Conservation (phyloP, 805 yeast species). For the Metschnikowia anglica region DNA sequence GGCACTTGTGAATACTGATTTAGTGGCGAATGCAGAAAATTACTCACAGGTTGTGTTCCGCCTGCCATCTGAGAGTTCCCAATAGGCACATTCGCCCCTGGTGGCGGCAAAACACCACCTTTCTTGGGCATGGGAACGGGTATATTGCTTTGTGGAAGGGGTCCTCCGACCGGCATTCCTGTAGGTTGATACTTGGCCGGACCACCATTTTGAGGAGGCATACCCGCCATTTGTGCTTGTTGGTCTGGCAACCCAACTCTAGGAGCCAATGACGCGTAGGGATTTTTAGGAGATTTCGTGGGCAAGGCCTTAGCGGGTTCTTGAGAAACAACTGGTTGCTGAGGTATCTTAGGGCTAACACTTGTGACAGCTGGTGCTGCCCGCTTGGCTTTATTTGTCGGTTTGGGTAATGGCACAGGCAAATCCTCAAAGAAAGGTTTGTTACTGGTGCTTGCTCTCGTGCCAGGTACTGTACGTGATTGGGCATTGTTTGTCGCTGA, state of each 20-base stretch:
- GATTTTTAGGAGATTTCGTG: slow-evolving; percentile 27
- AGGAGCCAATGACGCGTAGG: slow-evolving; percentile 28
- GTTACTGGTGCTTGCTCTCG: slow-evolving; percentile 5
- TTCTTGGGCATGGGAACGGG: slow-evolving; percentile 6
- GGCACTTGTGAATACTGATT: not conserved
- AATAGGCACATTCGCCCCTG: slow-evolving; percentile 5
- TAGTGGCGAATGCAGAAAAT: not conserved
- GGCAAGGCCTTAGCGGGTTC: slow-evolving; percentile 23
- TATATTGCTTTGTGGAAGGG: slow-evolving; percentile 2
- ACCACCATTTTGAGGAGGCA: not conserved
- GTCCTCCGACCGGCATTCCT: slow-evolving; percentile 2
- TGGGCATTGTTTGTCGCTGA: not conserved
- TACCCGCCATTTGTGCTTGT: slow-evolving; percentile 2
- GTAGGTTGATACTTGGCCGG: slow-evolving; percentile 16
- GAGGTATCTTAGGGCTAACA: slow-evolving; percentile 8
- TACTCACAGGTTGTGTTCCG: not conserved
- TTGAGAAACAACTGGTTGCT: slow-evolving; percentile 12
- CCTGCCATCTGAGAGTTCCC: not conserved
- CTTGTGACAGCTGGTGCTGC: slow-evolving; percentile 30
- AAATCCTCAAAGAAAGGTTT: slow-evolving; percentile 60
- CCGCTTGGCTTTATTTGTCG: slow-evolving; percentile 26
- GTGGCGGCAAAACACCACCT: slow-evolving; percentile 14
- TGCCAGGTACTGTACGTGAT: not conserved
- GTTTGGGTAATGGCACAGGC: slow-evolving; percentile 41
- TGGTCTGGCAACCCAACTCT: slow-evolving; percentile 10